Conservation (phyloP, 305 asterid species). For the Solanum aculeatissimum region DNA sequence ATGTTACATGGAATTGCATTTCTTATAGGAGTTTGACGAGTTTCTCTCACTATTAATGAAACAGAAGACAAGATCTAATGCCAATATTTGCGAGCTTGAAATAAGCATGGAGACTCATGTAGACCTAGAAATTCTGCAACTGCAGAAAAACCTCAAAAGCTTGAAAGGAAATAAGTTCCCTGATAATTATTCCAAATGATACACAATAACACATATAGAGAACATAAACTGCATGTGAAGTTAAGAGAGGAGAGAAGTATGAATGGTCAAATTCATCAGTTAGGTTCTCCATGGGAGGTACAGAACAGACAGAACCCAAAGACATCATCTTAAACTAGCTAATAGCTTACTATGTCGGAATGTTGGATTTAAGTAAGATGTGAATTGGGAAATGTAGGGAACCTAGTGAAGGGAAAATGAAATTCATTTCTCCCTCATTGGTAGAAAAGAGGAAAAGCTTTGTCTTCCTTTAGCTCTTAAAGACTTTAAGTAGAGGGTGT, state of each 20-base stretch:
- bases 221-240: neutral
- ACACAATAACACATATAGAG: neutral
- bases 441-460: no score
- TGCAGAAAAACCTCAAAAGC: neutral
- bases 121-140: neutral
- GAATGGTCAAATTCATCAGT: neutral
- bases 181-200: neutral
- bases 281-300: neutral
- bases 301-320: neutral
- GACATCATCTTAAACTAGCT: neutral
- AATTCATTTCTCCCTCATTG: no score
- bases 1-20: neutral
- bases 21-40: neutral
- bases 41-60: neutral
- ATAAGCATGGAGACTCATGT: neutral
- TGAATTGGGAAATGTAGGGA: no score
- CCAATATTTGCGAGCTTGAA: neutral
- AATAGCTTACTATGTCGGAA: neutral
- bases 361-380: no score
- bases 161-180: neutral
- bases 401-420: no score
- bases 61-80: neutral
- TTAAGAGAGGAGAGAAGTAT: neutral
- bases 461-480: no score
- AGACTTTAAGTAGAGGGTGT: no score